Evolutionary conservation across 805 yeast genomes (phyloP), one percentile per base, ranked within the genome.

Genomic region (Scheffersomyces spartinae): DNA sequence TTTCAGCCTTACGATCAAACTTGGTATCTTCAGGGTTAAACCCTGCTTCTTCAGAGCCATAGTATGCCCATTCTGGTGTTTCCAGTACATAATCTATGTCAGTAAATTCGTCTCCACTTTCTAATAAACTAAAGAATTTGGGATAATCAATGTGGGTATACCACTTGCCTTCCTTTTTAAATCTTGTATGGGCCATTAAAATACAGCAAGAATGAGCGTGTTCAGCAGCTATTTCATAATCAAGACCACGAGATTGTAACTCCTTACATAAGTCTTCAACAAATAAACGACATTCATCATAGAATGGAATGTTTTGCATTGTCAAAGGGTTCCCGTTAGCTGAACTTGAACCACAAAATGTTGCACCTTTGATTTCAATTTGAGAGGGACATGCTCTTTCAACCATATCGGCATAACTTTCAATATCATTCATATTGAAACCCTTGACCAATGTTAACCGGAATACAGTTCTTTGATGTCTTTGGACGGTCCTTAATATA

Each of bases 171-270:
- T 78, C 52, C 30, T 74, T 73, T 34, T 70, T 61, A 61, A 84
- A 85, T 41, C 74, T 71, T 20, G 60, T 61, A 36, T 77, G 78
- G 0, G 94, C 95, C 39, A 86, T 71, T 36, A 85, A 60, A 11
- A 86, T 78, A 57, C 95, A 86, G 54, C 95, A 86, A 3, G 94
- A 79, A 47, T 85, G 96, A 0, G 95, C 94, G 49, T 85, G 96
- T 49, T 86, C 95, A 0, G 95, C 94, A 7, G 95, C 95, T 31
- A 85, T 61, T 24, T 74, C 94, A 43, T 86, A 85, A 15, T 63
- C 64, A 16, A 78, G 59, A 1, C 85, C 85, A 39, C 93, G 67
- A 8, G 60, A 49, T 27, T 69, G 60, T 30, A 85, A 62, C 39
- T 76, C 84, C 8, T 56, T 55, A 22, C 71, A 68, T 35, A 85